These are phyloP conservation scores for Clavaria fumosa DNA, from an alignment of 768 basidiomycete genomes.

Conservation along the genomic window DNA sequence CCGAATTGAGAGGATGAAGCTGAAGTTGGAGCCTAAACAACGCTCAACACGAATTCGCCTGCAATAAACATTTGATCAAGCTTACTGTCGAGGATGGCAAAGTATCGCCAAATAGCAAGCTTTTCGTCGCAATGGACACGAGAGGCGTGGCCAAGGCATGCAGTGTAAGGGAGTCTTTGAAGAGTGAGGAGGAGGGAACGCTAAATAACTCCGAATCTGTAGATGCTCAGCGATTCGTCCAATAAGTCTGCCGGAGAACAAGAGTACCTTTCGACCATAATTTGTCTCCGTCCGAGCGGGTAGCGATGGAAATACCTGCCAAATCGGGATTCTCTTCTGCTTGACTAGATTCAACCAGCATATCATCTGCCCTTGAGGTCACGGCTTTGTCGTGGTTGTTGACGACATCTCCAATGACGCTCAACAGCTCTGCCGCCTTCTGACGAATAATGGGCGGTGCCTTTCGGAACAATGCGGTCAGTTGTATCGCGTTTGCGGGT, in stretches of 20 bases:
- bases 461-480: conserved; percentile 43
- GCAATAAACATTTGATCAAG: too few species aligned
- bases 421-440: conserved; percentile 47
- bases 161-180: neutral
- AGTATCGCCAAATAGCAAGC: too few species aligned
- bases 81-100: conserved; percentile 1
- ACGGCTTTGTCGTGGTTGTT: neutral
- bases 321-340: too few species aligned
- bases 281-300: too few species aligned
- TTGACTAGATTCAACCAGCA: conserved; percentile 5
- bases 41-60: too few species aligned
- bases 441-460: conserved; percentile 50
- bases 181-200: neutral
- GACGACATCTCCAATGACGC: conserved; percentile 39
- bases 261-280: conserved; percentile 21
- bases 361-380: neutral
- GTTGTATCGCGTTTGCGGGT: conserved; percentile 46
- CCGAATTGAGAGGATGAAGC: conserved; percentile 22
- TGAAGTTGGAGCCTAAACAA: conserved; percentile 10
- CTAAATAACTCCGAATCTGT: too few species aligned
- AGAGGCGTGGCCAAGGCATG: too few species aligned
- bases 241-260: neutral
- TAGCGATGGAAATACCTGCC: too few species aligned
- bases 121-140: too few species aligned
- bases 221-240: too few species aligned